Conservation (phyloP, 176 grass and related monocot genomes). For the Rhipidocladum racemiflorum region DNA sequence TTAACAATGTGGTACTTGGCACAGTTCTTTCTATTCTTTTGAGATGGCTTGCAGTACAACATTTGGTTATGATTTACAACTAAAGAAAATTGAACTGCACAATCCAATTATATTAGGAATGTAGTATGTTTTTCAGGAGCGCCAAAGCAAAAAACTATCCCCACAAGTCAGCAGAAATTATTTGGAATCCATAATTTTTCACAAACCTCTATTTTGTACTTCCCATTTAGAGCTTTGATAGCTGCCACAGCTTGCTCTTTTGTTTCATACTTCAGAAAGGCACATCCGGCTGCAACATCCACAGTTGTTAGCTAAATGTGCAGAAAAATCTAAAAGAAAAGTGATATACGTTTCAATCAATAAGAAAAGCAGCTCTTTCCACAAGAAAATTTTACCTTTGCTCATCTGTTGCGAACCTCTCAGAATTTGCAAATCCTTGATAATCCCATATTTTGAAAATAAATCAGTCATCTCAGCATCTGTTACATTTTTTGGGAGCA, state of each 20-base stretch:
- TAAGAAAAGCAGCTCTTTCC: background rate
- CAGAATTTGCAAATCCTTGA: conserved; percentile 94
- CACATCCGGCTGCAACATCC: conserved; percentile 78
- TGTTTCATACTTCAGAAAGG: conserved; percentile 93
- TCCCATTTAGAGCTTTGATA: conserved; percentile 75
- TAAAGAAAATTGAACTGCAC: background rate
- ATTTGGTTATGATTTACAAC: background rate
- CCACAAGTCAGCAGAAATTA: background rate
- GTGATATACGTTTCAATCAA: background rate
- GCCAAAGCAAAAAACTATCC: background rate
- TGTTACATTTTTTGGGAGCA: conserved; percentile 94
- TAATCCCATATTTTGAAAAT: conserved; percentile 84
- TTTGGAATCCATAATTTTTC: background rate
- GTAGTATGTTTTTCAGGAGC: background rate
- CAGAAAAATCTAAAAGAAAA: background rate
- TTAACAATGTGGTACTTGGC: background rate
- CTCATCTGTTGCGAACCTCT: conserved; percentile 90
- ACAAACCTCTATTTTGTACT: conserved; percentile 60
- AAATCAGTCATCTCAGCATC: conserved; percentile 71
- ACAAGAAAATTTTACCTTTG: conserved; percentile 64
- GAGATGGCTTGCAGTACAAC: background rate
- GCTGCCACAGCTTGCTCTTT: conserved; percentile 95
- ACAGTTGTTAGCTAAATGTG: conserved; percentile 15
- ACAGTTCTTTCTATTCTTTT: background rate
- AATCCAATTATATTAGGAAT: background rate